A percentile compares a stretch with the other conserved stretches of the same genome.
phyloP scores from a whole-genome alignment of 306 rosid genomes.

The Hippophae rhamnoides region DNA sequence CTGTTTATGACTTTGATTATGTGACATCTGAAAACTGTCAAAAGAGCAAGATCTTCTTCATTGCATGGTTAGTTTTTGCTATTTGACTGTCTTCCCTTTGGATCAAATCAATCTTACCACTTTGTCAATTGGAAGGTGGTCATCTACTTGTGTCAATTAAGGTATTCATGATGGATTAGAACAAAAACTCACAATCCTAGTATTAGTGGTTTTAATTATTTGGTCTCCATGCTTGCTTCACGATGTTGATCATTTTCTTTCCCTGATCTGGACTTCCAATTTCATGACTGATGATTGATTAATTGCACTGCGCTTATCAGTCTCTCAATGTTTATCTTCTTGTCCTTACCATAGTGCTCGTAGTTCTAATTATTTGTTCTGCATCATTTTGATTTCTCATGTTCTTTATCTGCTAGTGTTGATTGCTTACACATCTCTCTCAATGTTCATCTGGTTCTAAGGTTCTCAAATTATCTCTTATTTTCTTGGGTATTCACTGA shows the following conservation, averaged over 20 bases:
- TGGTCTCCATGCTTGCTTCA: not conserved
- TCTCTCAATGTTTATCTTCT: no score
- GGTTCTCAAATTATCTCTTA: not conserved
- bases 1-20: conserved; percentile 83
- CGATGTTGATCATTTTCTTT: not conserved
- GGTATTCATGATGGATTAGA: not conserved
- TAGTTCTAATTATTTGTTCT: no score
- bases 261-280: not conserved
- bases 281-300: no score
- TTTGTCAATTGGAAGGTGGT: not conserved
- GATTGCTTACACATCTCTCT: no score
- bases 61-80: conserved; percentile 59
- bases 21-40: conserved; percentile 90
- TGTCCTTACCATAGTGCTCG: no score
- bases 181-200: not conserved
- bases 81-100: not conserved
- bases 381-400: no score
- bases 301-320: no score
- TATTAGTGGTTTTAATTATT: not conserved
- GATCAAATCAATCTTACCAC: not conserved
- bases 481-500: not conserved
- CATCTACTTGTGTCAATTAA: not conserved
- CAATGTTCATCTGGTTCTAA: no score
- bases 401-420: no score
- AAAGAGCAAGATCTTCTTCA: conserved; percentile 97